phyloP scores from a whole-genome alignment of 805 yeast genomes.

The Ogataea henricii region DNA sequence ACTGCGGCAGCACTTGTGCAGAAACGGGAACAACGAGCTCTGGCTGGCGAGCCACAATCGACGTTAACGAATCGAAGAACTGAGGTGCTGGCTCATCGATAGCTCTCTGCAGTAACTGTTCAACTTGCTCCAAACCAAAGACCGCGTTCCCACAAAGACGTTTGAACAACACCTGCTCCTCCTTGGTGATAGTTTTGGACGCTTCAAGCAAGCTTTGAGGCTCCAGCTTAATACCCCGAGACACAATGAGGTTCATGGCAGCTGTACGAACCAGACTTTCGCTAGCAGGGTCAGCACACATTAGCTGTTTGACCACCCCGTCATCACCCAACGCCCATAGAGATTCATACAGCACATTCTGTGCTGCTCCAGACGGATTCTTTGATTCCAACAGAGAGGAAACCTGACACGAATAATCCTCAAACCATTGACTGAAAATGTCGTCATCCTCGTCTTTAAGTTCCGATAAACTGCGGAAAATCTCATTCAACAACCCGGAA shows the following conservation, averaged over 20 bases:
- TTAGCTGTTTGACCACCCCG: constrained; percentile 8
- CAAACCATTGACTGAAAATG: neutral
- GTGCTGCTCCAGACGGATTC: neutral
- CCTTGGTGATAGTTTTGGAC: neutral
- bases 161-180: neutral
- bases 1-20: neutral
- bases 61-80: neutral
- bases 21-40: neutral
- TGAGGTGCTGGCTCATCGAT: neutral
- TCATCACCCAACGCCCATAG: constrained; percentile 25
- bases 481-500: constrained; percentile 30
- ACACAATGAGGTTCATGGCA: neutral
- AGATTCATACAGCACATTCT: constrained; percentile 15
- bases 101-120: neutral
- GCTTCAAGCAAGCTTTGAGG: constrained; percentile 6
- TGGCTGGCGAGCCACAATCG: neutral
- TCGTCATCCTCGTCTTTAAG: constrained; percentile 3
- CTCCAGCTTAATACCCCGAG: constrained; percentile 5
- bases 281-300: neutral
- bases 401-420: constrained; percentile 3
- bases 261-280: neutral
- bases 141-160: neutral
- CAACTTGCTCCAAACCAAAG: neutral
- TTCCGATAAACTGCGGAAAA: constrained; percentile 22
- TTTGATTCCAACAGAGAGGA: neutral